phyloP scores from a whole-genome alignment of 2,329 filamentous ascomycete species.

The Ophiocordyceps robertsii region DNA sequence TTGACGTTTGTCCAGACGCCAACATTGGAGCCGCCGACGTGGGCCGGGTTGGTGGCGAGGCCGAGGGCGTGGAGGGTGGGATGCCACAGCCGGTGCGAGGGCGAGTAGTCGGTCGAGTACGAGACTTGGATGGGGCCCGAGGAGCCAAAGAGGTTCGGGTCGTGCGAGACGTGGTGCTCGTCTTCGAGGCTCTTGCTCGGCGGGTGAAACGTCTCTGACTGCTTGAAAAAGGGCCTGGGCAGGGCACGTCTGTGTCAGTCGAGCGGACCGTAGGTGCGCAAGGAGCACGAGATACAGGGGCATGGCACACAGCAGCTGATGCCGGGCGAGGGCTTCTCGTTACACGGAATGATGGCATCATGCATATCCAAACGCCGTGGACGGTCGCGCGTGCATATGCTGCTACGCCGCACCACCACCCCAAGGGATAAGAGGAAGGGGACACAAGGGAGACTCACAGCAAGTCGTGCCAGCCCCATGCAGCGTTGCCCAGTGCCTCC shows the following conservation, averaged over 20 bases:
- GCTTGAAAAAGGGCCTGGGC: constrained; percentile 34
- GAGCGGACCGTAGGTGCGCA: too few species aligned
- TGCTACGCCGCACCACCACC: too few species aligned
- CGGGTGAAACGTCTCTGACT: constrained; percentile 31
- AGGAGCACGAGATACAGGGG: too few species aligned
- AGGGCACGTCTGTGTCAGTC: background rate
- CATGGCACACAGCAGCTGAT: too few species aligned
- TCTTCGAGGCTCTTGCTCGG: constrained; percentile 18
- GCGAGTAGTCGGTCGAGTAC: constrained; percentile 25
- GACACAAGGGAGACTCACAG: constrained; percentile 9
- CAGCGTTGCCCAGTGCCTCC: constrained; percentile 41
- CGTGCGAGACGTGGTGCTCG: constrained; percentile 23
- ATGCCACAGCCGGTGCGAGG: constrained; percentile 32
- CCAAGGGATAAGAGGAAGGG: background rate
- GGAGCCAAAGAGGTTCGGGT: constrained; percentile 25
- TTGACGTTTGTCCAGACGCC: constrained; percentile 36
- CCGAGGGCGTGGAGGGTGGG: constrained; percentile 31
- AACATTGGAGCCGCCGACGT: constrained; percentile 33
- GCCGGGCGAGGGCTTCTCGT: too few species aligned
- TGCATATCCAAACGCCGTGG: too few species aligned
- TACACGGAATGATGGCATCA: too few species aligned
- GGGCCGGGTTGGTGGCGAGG: constrained; percentile 24
- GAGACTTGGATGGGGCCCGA: constrained; percentile 34
- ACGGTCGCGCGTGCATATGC: too few species aligned
- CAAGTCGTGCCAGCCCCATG: constrained; percentile 40